Evolutionary conservation across 2,329 filamentous ascomycete genomes (phyloP).

Genomic region (Dothideomycetes sp.): DNA sequence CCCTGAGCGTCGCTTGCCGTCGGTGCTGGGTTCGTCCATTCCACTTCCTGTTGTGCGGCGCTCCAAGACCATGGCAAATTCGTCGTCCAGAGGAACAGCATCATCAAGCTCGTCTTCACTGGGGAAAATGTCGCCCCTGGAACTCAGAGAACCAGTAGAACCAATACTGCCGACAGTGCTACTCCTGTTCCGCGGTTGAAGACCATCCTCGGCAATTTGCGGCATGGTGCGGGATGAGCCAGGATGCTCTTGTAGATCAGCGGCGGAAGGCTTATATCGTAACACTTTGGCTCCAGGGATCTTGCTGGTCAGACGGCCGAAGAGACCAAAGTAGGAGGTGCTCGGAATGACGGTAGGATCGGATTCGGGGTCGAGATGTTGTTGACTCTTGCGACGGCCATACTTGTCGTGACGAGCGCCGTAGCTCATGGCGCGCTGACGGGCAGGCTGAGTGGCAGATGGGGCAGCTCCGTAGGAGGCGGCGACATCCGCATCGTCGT

Average conservation of each 20-base stretch:
- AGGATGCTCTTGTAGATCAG: constrained; percentile 82
- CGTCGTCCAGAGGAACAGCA: constrained; percentile 83
- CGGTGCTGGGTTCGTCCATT: constrained; percentile 59
- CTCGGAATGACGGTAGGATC: constrained; percentile 88
- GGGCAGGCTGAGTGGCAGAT: constrained; percentile 49
- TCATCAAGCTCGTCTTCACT: constrained; percentile 83
- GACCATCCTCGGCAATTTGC: constrained; percentile 51
- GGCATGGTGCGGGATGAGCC: constrained; percentile 40
- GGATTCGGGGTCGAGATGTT: constrained; percentile 40
- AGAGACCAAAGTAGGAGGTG: constrained; percentile 74
- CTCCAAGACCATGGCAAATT: constrained; percentile 77
- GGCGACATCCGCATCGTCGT: constrained; percentile 77
- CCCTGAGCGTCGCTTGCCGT: constrained; percentile 44
- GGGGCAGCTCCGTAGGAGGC: constrained; percentile 36
- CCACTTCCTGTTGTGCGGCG: constrained; percentile 50
- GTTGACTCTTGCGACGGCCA: constrained; percentile 46
- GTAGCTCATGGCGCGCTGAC: constrained; percentile 83
- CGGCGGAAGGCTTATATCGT: constrained; percentile 82
- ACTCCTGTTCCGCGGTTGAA: constrained; percentile 53
- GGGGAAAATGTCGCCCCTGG: constrained; percentile 80
- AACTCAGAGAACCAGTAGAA: constrained; percentile 78
- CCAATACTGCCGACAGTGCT: constrained; percentile 69
- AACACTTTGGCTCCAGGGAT: constrained; percentile 62
- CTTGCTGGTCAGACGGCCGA: constrained; percentile 75
- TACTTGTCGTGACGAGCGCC: constrained; percentile 53